Evolutionary conservation across 371 early-diverging fungal genomes (phyloP).

Genomic region (Apophysomyces elegans): DNA sequence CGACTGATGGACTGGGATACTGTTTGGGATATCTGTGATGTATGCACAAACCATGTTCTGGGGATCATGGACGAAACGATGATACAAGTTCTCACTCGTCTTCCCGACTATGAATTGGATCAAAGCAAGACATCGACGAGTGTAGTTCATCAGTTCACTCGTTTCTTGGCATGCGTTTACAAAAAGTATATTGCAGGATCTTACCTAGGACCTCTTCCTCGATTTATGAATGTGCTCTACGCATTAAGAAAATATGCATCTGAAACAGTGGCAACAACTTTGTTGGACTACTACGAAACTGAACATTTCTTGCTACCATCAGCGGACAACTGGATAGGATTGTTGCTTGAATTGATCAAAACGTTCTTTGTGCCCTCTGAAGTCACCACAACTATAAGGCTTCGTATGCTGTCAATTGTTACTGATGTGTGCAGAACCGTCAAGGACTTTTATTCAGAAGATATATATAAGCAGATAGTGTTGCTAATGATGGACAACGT

Average conservation of each 20-base stretch:
- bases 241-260: conserved; percentile 57
- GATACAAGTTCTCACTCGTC: conserved; percentile 13
- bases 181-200: conserved; percentile 21
- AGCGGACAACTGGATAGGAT: conserved; percentile 62
- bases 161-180: conserved; percentile 34
- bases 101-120: not conserved
- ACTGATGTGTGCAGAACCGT: conserved; percentile 60
- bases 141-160: conserved; percentile 29
- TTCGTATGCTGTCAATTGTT: conserved; percentile 59
- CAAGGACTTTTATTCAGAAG: conserved; percentile 62
- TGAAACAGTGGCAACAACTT: conserved; percentile 57
- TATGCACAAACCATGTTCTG: conserved; percentile 26
- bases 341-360: conserved; percentile 57
- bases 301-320: conserved; percentile 71
- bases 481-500: conserved; percentile 62
- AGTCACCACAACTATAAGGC: conserved; percentile 42
- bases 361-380: conserved; percentile 57
- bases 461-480: conserved; percentile 54
- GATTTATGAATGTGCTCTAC: conserved; percentile 64
- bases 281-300: conserved; percentile 62
- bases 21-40: conserved; percentile 50
- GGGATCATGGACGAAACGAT: conserved; percentile 28
- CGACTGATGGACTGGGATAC: conserved; percentile 51
- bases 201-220: conserved; percentile 48
- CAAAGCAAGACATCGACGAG: not conserved